A percentile compares a stretch with the other conserved stretches of the same genome.
Conservation (phyloP, 805 yeast genomes). For the Suhomyces prunicola region DNA sequence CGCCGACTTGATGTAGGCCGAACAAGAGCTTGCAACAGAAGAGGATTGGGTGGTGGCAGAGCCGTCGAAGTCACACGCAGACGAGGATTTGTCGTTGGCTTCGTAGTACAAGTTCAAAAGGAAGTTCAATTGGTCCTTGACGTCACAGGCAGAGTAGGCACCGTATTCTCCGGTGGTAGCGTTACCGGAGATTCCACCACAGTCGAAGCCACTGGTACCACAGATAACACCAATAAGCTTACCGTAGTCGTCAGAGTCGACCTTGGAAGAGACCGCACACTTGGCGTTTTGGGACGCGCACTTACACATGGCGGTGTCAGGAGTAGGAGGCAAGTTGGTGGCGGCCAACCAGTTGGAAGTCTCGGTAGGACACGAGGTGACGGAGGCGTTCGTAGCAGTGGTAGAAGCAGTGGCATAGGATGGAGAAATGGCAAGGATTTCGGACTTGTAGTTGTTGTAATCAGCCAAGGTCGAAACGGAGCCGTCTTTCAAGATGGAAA, state of each 20-base stretch:
- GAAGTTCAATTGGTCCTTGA: conserved; percentile 36
- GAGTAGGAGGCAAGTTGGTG: conserved; percentile 43
- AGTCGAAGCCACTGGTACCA: conserved; percentile 23
- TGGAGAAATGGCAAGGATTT: conserved; percentile 56
- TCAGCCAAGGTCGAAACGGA: conserved; percentile 61
- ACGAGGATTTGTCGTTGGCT: conserved; percentile 19
- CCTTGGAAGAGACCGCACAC: conserved; percentile 33
- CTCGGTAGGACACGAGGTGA: conserved; percentile 35
- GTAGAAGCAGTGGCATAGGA: conserved; percentile 32
- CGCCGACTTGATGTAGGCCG: conserved; percentile 58
- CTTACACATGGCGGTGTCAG: conserved; percentile 34
- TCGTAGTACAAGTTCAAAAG: conserved; percentile 39
- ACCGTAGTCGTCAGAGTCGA: conserved; percentile 29
- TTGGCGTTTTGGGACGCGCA: conserved; percentile 32
- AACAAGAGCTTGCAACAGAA: conserved; percentile 52
- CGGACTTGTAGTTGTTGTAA: conserved; percentile 58
- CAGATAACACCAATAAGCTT: conserved; percentile 36
- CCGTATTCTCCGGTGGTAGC: conserved; percentile 42
- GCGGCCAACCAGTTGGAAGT: conserved; percentile 37
- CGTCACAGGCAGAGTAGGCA: conserved; percentile 38
- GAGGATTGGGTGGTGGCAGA: conserved; percentile 43
- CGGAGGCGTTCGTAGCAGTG: conserved; percentile 22
- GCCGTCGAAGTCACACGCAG: conserved; percentile 40
- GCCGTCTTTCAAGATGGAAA: conserved; percentile 44
- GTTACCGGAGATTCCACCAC: conserved; percentile 36